Evolutionary conservation across 2,329 filamentous ascomycete species (phyloP), one percentile per base, ranked within the genome.

Genomic region (Allantophomopsis cytisporea): DNA sequence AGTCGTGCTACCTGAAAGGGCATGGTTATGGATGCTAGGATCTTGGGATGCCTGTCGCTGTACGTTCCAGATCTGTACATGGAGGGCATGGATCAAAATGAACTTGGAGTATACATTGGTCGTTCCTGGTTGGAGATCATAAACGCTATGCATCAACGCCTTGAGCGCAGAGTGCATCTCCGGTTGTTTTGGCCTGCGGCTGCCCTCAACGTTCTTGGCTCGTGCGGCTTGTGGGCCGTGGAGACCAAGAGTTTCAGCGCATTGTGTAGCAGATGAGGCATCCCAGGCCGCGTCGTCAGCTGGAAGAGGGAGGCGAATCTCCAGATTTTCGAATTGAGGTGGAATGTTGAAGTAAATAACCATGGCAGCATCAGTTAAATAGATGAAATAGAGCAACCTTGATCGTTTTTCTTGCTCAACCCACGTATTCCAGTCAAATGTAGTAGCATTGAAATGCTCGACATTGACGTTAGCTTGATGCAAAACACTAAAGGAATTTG

Each of bases 81-180:
- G 66, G 39, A 87, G 62, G 11, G 72, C 74, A 50, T 86, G 81
- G 7, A 86, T 73, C 36, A 86, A 58, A 40, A 86, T 71, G 50
- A 85, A 85, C 51, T 86, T 86, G 30, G 76, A 78, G 50, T 78
- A 82, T 2, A 80, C 62, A 48, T 85, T 86, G 1, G 80, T 85
- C 16, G 71, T 71, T 35, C 75, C 71, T 3, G 73, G 71, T 41
- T 75, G 71, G 39, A 84, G 73, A 36, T 72, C 66, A 45, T 71
- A 68, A 8, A 64, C 69, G 5, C 63, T 60, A 44, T 80, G 68
- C 40, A 83, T 63, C 33, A 86, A 60, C 1, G 74, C 68, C 39
- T 69, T 68, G 40, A 85, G 60, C 1, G 73, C 76, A 42, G 73
- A 63, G 43, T 73, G 65, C 57, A 84, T 64, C 47, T 76, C 69